phyloP scores from a whole-genome alignment of 805 yeast genomes.

The Debaryomyces tyrocola region DNA sequence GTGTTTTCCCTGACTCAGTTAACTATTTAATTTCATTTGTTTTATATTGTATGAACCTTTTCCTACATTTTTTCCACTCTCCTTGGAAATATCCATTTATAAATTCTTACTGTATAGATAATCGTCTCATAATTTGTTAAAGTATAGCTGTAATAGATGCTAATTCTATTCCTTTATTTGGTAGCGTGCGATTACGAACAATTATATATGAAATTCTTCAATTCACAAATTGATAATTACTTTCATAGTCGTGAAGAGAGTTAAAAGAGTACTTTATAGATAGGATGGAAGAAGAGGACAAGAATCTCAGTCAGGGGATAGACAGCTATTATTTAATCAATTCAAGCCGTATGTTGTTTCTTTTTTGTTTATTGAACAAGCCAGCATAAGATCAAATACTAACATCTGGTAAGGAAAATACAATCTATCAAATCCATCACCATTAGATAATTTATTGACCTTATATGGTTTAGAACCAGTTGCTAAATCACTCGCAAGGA shows the following conservation, averaged over 20 bases:
- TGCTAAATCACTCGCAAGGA: conserved; percentile 80
- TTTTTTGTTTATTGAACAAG: neutral
- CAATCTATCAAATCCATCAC: conserved; percentile 61
- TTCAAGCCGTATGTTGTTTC: conserved; percentile 15
- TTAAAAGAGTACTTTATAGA: neutral
- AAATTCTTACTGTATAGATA: neutral
- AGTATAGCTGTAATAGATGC: neutral
- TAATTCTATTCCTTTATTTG: neutral
- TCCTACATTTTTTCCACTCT: neutral
- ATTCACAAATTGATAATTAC: no score
- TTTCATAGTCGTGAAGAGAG: no score
- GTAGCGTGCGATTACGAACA: neutral
- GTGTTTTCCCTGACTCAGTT: neutral
- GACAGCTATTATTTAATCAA: conserved; percentile 21
- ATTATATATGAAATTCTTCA: no score
- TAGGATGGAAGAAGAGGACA: neutral
- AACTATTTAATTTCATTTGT: conserved; percentile 1
- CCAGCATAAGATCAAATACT: neutral
- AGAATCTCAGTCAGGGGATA: neutral
- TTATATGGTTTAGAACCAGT: conserved; percentile 66
- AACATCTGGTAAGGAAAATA: conserved; percentile 24
- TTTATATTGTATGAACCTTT: neutral
- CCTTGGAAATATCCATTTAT: neutral
- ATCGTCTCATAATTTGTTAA: neutral
- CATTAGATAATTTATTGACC: conserved; percentile 66